Base-by-base conservation (phyloP, 805 yeast genomes). In the Blastobotrys attinorum region DNA sequence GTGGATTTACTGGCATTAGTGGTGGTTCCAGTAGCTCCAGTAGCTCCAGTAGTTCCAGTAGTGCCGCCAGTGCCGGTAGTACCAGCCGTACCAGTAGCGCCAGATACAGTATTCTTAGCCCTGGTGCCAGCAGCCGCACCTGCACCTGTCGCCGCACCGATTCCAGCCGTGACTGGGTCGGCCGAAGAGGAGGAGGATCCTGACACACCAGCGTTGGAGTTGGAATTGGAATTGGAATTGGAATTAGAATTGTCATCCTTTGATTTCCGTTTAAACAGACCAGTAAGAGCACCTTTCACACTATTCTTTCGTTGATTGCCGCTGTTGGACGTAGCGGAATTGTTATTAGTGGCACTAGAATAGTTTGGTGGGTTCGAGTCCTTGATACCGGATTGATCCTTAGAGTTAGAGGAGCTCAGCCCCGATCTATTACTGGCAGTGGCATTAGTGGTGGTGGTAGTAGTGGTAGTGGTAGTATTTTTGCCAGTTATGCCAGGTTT, bases 121-220 rank as follows among this genome's bases (percentile, higher is more conserved):
- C 18, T 33, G 37, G n/a, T n/a, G n/a, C n/a, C n/a, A 33, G 37
- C 37, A 25, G 29, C 42, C 4, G 31, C 43, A 37, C 18, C 37
- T 32, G 33, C 42, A 20, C 22, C 42, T 16, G 20, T 23, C 7
- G 20, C 42, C 18, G 25, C 42, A 16, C 42, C 15, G 29, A 39
- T 39, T 13, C 38, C 37, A 29, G 42, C 42, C n/a, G 42, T 34
- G 11, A 44, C 40, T 15, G 42, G 4, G 10, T 13, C 39, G 36
- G 32, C 39, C n/a, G 16, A 13, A 22, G 27, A n/a, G 22, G 27
- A 4, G 38, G 27, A 11, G 18, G 13, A 10, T n/a, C 17, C 20
- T 8, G 37, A 8, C 18, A n/a, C 37, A 33, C 20, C 20, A 17
- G 18, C 15, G 20, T 33, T 15, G 15, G 20, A 10, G 20, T 33